Evolutionary conservation across 352 stramenopile genomes (phyloP).

Genomic region (Phytophthora pluvialis): DNA sequence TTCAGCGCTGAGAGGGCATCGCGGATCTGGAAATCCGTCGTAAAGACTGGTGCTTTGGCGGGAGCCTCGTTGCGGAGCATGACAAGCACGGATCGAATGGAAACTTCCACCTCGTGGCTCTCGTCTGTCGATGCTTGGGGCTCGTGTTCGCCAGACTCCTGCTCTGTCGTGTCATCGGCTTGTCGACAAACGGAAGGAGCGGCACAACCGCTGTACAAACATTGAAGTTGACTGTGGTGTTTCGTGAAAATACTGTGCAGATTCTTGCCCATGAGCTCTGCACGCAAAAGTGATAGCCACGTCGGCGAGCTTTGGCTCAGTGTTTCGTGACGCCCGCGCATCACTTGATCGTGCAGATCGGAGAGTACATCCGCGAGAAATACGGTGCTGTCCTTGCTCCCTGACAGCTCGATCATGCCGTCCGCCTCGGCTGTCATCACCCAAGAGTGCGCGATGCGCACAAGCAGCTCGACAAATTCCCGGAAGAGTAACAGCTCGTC

Average conservation of each 20-base stretch:
- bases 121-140: constrained; percentile 1
- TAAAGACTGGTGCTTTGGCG: constrained; percentile 29
- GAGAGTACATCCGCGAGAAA: constrained; percentile 51
- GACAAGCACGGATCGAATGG: constrained; percentile 36
- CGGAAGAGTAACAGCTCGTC: constrained; percentile 57
- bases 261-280: constrained; percentile 49
- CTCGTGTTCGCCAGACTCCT: constrained; percentile 3
- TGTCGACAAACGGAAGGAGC: constrained; percentile 18
- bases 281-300: constrained; percentile 33
- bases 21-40: constrained; percentile 28
- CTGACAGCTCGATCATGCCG: constrained; percentile 17
- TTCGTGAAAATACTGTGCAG: constrained; percentile 51
- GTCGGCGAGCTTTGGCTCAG: constrained; percentile 16
- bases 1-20: constrained; percentile 38
- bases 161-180: constrained; percentile 1
- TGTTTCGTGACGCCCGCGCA: constrained; percentile 34
- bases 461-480: constrained; percentile 75
- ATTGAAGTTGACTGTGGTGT: constrained; percentile 42
- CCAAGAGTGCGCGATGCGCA: constrained; percentile 52
- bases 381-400: constrained; percentile 8
- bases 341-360: constrained; percentile 53
- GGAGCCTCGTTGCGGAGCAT: constrained; percentile 30
- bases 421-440: constrained; percentile 21
- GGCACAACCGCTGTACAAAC: constrained; percentile 38
- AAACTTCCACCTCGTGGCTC: constrained; percentile 1